phyloP scores from a whole-genome alignment of 129 eudicot genomes.

The Solidago caesia region DNA sequence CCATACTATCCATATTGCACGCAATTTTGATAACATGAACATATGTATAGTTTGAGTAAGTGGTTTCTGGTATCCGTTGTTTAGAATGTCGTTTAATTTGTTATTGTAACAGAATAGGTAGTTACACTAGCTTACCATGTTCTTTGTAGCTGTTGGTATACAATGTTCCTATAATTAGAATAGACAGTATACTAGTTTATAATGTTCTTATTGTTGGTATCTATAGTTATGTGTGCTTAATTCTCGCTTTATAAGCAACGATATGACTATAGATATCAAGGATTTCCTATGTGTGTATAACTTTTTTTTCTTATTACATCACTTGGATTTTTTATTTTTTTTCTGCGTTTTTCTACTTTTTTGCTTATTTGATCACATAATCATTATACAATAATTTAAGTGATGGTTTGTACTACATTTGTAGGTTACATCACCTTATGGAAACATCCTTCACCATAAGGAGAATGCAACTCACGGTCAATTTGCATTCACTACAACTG shows the following conservation, averaged over 20 bases:
- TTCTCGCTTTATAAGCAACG: background rate
- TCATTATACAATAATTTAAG: background rate
- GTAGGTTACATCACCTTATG: slow-evolving; percentile 91
- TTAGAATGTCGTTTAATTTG: no score
- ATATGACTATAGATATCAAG: no score
- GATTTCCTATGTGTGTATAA: no score
- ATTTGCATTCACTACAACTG: slow-evolving; percentile 87
- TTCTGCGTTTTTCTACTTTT: background rate
- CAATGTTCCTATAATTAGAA: no score
- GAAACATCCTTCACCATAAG: slow-evolving; percentile 65
- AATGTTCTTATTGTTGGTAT: background rate
- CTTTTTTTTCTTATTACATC: background rate
- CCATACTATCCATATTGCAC: background rate
- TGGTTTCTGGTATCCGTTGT: no score
- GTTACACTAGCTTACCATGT: no score
- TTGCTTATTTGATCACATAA: background rate
- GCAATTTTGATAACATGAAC: background rate
- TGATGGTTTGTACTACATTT: slow-evolving; percentile 17
- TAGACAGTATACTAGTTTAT: background rate
- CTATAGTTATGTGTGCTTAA: background rate
- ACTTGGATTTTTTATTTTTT: background rate
- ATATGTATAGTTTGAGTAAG: background rate
- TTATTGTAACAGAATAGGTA: no score
- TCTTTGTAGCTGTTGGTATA: no score
- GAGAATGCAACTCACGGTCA: slow-evolving; percentile 84